Conservation (phyloP, 805 yeast species). For the Saturnispora silvae region DNA sequence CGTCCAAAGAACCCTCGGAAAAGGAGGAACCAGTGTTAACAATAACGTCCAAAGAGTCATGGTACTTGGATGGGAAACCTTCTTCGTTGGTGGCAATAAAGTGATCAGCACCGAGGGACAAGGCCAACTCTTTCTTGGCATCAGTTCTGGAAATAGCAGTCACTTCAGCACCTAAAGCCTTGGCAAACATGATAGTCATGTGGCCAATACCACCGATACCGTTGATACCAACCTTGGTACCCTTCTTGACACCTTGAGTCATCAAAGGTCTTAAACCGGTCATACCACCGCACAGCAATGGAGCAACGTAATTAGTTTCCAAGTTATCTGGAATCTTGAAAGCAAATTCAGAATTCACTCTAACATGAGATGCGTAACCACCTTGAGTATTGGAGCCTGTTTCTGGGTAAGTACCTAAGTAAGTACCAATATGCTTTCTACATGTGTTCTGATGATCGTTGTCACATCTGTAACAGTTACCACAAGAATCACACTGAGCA, state of each 20-base stretch:
- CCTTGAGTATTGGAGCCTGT: conserved; percentile 38
- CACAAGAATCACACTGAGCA: conserved; percentile 32
- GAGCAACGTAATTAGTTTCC: conserved; percentile 35
- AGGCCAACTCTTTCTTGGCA: conserved; percentile 39
- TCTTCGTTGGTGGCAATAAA: conserved; percentile 44
- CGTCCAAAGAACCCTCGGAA: conserved; percentile 19
- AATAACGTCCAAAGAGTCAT: conserved; percentile 34
- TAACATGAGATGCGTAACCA: conserved; percentile 40
- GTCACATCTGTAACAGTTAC: conserved; percentile 31
- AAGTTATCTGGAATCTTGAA: conserved; percentile 39
- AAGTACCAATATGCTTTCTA: conserved; percentile 37
- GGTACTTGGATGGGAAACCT: conserved; percentile 29
- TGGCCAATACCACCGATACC: conserved; percentile 41
- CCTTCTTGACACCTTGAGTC: conserved; percentile 34
- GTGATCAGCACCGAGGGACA: conserved; percentile 41
- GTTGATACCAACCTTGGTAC: conserved; percentile 39
- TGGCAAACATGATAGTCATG: conserved; percentile 40
- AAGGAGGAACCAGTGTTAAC: conserved; percentile 39
- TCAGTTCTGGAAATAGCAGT: conserved; percentile 43
- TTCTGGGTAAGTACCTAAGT: conserved; percentile 33
- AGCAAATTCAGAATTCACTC: conserved; percentile 34
- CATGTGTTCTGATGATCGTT: conserved; percentile 39
- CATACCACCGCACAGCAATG: conserved; percentile 47
- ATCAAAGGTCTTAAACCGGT: conserved; percentile 42
- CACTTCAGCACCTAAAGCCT: conserved; percentile 52